Base-by-base conservation (phyloP, 225 moss, liverwort and hornwort genomes). In the Neckera pumila region DNA sequence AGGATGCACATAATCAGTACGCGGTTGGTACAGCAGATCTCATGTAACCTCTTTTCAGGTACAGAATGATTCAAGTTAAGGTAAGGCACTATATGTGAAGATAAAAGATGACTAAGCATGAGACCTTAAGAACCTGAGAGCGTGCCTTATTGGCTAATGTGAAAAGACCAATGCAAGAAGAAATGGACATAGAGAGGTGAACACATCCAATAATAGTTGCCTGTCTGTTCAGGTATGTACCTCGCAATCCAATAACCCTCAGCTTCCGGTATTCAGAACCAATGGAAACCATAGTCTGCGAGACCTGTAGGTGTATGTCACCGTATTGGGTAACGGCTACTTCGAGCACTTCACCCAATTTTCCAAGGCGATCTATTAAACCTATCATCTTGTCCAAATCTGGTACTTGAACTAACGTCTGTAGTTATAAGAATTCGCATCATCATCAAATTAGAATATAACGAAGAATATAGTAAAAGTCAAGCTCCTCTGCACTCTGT, bases 391-490 rank as follows among this genome's bases (percentile, higher is more conserved):
- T 93, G 80, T 92, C 91, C 87, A 97, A 90, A 59, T 95, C 95
- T 25, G 98, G 98, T 51, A 98, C 90, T 95, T 98, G 96, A 78
- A 98, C 97, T 92, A 98, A 86, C 19, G 97, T 96, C 97, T 98
- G 92, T 7, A 58, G 85, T 87, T 51, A 61, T 9, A 79, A 84
- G 69, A 76, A 76, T 31, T 81, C 16, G 56, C 38, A 89, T 28
- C 77, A n/a, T 83, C 66, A 88, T 60, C 80, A 80, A 79, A 42
- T 64, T 59, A 75, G 51, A 63, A 62, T 38, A 53, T 18, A n/a
- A n/a, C n/a, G 26, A 17, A 80, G 59, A 74, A 54, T 62, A 40
- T 18, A 69, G 20, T 31, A 67, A 63, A 47, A 40, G 61, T 71
- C 56, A 71, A 82, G 79, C 21, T 82, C 65, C 83, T 78, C 61